phyloP scores from a whole-genome alignment of 106 monocot genomes.

The Dendrobium officinale region DNA sequence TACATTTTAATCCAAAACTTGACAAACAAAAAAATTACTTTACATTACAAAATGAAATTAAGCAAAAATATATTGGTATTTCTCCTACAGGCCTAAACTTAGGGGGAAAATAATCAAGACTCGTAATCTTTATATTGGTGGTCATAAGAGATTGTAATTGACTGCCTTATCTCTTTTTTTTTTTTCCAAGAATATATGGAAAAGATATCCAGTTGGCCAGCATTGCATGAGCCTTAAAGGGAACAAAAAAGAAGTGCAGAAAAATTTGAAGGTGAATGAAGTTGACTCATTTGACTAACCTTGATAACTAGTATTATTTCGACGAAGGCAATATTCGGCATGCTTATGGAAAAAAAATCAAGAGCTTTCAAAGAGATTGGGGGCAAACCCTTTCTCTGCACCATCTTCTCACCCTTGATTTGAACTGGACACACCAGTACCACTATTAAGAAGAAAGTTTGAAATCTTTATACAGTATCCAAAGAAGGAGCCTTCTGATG shows the following conservation, averaged over 20 bases:
- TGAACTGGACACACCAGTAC: neutral
- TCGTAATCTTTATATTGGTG: too few relatives aligned
- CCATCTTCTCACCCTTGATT: neutral
- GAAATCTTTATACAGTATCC: neutral
- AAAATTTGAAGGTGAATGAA: neutral
- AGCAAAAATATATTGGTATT: too few relatives aligned
- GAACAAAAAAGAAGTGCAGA: neutral
- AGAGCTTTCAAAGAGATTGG: slow-evolving; percentile 9
- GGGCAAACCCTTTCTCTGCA: neutral
- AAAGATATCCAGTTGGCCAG: neutral
- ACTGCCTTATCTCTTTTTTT: neutral
- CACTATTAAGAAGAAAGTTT: neutral
- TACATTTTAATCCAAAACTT: too few relatives aligned
- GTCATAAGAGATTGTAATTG: too few relatives aligned
- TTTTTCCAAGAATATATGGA: neutral
- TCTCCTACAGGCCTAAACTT: too few relatives aligned
- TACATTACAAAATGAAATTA: too few relatives aligned
- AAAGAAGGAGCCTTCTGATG: neutral
- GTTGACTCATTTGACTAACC: neutral
- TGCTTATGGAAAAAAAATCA: slow-evolving; percentile 24
- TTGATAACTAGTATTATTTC: neutral
- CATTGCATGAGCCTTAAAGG: neutral
- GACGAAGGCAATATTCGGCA: slow-evolving; percentile 20
- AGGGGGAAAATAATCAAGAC: too few relatives aligned
- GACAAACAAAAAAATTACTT: too few relatives aligned